These are phyloP conservation scores for Colletotrichum costaricense DNA, from an alignment of 2,329 filamentous ascomycete genomes.

Conservation along the genomic window DNA sequence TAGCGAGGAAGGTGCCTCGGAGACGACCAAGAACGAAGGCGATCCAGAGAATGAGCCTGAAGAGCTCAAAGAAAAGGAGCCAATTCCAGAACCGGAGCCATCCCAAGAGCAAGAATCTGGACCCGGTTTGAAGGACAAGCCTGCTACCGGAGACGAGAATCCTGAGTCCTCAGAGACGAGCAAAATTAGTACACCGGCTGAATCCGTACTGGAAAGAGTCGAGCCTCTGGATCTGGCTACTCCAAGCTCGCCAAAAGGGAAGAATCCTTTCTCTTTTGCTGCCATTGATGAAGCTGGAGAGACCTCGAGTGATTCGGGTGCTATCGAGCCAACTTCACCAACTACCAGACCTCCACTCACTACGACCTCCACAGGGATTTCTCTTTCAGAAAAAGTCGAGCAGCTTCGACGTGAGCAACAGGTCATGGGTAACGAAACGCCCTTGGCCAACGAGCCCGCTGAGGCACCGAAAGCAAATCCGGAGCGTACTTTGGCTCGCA, in stretches of 20 bases:
- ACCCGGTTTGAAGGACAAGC: constrained; percentile 10
- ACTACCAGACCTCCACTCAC: constrained; percentile 10
- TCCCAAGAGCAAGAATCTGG: background rate
- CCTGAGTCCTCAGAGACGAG: constrained; percentile 42
- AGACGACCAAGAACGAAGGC: constrained; percentile 39
- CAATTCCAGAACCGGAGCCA: background rate
- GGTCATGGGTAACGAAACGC: constrained; percentile 46
- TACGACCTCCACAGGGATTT: constrained; percentile 35
- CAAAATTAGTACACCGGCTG: constrained; percentile 44
- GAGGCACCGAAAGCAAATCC: constrained; percentile 41
- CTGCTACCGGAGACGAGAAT: constrained; percentile 34
- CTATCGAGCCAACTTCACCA: constrained; percentile 8
- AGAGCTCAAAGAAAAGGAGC: constrained; percentile 3
- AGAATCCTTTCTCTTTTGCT: constrained; percentile 31
- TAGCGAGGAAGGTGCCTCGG: constrained; percentile 45
- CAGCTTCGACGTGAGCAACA: constrained; percentile 64
- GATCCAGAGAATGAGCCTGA: background rate
- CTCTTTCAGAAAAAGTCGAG: constrained; percentile 60
- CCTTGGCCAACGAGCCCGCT: constrained; percentile 33
- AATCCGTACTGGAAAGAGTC: constrained; percentile 56
- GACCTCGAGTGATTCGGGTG: background rate
- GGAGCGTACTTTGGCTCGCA: constrained; percentile 56
- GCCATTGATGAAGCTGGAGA: constrained; percentile 27
- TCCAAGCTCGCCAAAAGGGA: constrained; percentile 45
- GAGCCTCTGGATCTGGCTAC: constrained; percentile 63